These are phyloP conservation scores for Dunaliella sp. DNA, from an alignment of 139 green algal species.

Conservation along the genomic window DNA sequence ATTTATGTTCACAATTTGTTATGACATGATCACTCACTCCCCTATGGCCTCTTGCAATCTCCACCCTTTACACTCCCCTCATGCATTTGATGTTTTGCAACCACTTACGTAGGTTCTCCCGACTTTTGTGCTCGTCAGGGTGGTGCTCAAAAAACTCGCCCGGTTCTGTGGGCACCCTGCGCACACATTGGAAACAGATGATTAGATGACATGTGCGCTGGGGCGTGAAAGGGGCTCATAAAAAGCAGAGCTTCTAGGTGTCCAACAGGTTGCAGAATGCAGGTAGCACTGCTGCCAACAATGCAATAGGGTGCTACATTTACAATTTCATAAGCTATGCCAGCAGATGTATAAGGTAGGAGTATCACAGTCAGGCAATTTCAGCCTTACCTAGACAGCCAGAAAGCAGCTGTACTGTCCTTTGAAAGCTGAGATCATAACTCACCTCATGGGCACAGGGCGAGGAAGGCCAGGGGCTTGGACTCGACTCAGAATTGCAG, in stretches of 20 bases:
- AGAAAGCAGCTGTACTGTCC: neutral
- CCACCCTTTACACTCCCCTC: too few relatives aligned
- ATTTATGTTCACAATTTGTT: too few relatives aligned
- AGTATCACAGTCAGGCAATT: neutral
- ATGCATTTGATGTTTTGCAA: too few relatives aligned
- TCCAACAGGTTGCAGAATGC: neutral
- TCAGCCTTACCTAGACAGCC: neutral
- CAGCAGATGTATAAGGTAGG: neutral
- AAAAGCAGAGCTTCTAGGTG: neutral
- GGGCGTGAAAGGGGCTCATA: neutral
- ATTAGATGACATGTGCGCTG: too few relatives aligned
- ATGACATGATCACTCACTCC: too few relatives aligned
- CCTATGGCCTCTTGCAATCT: too few relatives aligned
- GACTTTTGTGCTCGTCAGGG: neutral
- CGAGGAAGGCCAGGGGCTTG: neutral
- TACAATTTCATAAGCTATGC: neutral
- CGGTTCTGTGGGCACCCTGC: neutral
- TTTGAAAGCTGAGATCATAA: neutral
- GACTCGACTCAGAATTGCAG: neutral
- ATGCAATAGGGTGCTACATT: neutral
- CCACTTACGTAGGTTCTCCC: neutral
- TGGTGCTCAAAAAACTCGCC: neutral
- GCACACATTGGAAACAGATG: too few relatives aligned
- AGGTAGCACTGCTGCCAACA: neutral
- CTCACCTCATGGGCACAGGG: neutral